Conservation (phyloP, 768 basidiomycete genomes). For the Hebeloma cylindrosporum region DNA sequence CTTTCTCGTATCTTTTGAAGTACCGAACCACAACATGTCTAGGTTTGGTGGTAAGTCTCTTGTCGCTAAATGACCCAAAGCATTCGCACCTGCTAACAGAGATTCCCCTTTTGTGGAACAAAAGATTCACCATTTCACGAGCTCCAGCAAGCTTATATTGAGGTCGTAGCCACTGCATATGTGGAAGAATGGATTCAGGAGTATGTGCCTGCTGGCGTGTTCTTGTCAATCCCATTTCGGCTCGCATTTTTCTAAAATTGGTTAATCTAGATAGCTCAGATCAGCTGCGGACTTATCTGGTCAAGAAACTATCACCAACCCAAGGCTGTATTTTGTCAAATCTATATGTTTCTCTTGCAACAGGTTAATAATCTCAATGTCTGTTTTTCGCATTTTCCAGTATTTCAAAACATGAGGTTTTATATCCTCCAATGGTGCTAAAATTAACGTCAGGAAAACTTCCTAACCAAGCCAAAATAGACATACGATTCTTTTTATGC, state of each 20-base stretch:
- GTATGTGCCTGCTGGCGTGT: conserved; percentile 11
- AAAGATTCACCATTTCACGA: not conserved
- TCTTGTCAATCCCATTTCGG: not conserved
- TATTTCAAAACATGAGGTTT: not conserved
- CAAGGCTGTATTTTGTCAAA: not conserved
- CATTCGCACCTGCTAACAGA: not conserved
- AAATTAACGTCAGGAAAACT: too few relatives aligned
- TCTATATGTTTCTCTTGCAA: not conserved
- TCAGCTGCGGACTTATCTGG: not conserved
- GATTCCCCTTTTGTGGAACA: not conserved
- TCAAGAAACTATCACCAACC: not conserved
- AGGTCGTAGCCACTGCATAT: not conserved
- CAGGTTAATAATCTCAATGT: not conserved
- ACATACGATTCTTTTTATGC: too few relatives aligned
- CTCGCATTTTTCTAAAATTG: not conserved
- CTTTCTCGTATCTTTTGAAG: too few relatives aligned
- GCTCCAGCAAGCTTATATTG: conserved; percentile 1
- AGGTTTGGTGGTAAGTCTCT: too few relatives aligned
- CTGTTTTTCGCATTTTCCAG: conserved; percentile 5
- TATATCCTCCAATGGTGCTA: conserved; percentile 3
- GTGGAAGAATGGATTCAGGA: not conserved
- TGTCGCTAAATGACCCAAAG: too few relatives aligned
- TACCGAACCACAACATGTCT: too few relatives aligned
- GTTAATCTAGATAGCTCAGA: not conserved
- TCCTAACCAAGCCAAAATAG: too few relatives aligned